Percentiles rank a stretch among this genome's conserved stretches.
phyloP scores from a whole-genome alignment of 192 early-diverging fungal species.

The Backusella sp. region DNA sequence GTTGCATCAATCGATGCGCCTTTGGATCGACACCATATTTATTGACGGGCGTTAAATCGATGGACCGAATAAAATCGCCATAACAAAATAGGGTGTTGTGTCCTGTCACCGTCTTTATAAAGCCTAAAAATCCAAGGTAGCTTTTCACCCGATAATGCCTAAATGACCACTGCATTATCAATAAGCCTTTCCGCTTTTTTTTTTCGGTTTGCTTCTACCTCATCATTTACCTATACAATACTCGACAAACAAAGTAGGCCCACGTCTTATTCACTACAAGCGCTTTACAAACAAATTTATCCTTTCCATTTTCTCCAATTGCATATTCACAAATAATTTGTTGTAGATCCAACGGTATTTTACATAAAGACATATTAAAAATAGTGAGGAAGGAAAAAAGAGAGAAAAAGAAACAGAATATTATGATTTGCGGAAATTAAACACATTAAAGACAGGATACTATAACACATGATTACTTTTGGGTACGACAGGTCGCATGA shows the following conservation, averaged over 20 bases:
- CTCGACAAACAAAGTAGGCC: neutral
- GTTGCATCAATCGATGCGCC: neutral
- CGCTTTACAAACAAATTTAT: neutral
- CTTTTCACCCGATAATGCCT: neutral
- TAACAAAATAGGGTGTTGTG: neutral
- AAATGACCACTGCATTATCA: neutral
- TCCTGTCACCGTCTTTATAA: neutral
- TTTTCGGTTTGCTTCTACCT: no score
- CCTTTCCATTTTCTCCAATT: neutral
- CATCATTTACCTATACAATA: neutral
- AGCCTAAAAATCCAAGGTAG: neutral
- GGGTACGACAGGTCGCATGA: neutral
- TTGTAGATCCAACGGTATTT: neutral
- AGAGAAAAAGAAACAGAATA: neutral
- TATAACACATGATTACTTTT: neutral
- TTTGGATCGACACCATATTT: neutral
- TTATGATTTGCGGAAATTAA: neutral
- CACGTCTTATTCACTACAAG: neutral
- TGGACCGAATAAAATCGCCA: neutral
- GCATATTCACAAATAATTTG: conserved; percentile 1
- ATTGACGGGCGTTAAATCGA: neutral
- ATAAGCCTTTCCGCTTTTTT: no score
- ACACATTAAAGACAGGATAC: neutral
- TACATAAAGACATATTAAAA: neutral
- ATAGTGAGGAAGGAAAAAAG: neutral